A percentile compares a stretch with the other conserved stretches of the same genome.
These are phyloP conservation scores for Candida dubliniensis DNA, from an alignment of 1,139 yeast species.

Conservation along the genomic window DNA sequence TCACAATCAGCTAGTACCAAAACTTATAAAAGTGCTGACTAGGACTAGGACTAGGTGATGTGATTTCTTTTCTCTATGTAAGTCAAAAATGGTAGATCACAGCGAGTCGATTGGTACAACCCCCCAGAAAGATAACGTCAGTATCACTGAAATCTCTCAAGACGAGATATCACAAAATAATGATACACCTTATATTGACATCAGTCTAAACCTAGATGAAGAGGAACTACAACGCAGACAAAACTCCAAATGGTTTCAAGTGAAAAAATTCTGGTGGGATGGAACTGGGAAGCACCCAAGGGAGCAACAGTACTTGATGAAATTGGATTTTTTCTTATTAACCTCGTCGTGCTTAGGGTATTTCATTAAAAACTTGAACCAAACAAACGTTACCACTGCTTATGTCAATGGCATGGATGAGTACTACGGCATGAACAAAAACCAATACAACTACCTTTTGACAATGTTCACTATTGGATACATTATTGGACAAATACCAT, in stretches of 20 bases:
- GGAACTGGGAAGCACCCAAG: conserved; percentile 47
- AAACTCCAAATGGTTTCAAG: conserved; percentile 24
- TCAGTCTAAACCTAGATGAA: conserved; percentile 26
- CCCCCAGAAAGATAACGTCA: too few species aligned
- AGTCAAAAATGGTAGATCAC: too few species aligned
- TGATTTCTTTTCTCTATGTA: too few species aligned
- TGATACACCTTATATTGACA: conserved; percentile 26
- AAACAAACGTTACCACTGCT: conserved; percentile 49
- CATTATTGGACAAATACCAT: conserved; percentile 59
- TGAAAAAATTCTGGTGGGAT: conserved; percentile 46
- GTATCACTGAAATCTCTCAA: background rate
- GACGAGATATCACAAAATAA: background rate
- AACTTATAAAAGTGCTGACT: too few species aligned
- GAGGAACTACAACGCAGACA: conserved; percentile 29
- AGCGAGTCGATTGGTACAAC: too few species aligned
- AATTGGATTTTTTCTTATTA: conserved; percentile 46
- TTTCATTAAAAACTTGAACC: conserved; percentile 41
- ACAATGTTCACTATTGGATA: conserved; percentile 62
- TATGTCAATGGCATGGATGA: conserved; percentile 66
- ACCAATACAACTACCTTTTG: conserved; percentile 53
- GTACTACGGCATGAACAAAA: conserved; percentile 48
- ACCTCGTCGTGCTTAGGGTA: conserved; percentile 46
- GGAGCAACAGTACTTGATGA: conserved; percentile 41
- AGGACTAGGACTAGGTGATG: too few species aligned
- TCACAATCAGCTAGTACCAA: too few species aligned